Evolutionary conservation across 305 asterid species (phyloP).

Genomic region (Lippia alba): DNA sequence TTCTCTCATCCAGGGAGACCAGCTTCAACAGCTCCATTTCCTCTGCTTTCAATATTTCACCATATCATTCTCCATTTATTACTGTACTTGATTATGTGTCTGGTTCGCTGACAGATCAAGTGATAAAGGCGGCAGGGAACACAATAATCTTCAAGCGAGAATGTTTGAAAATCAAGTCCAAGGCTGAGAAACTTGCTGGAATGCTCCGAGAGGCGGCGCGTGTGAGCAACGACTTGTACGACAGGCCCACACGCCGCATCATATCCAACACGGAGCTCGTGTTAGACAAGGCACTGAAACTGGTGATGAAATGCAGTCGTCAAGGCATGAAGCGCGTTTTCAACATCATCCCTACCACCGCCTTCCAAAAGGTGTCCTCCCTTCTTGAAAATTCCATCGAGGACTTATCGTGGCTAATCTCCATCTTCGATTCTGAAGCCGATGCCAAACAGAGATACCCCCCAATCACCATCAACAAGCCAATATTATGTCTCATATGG

Average conservation of each 20-base stretch:
- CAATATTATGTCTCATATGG: slow-evolving; percentile 83
- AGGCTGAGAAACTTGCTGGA: slow-evolving; percentile 57
- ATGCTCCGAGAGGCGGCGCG: slow-evolving; percentile 70
- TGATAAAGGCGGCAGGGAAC: slow-evolving; percentile 57
- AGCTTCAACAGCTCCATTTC: too few relatives aligned
- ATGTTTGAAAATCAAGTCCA: slow-evolving; percentile 59
- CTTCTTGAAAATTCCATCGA: slow-evolving; percentile 78
- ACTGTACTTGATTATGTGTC: too few relatives aligned
- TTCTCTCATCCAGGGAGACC: too few relatives aligned
- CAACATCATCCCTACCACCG: slow-evolving; percentile 74
- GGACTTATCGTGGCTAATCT: slow-evolving; percentile 31
- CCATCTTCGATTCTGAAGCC: slow-evolving; percentile 40
- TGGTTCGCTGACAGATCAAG: slow-evolving; percentile 42
- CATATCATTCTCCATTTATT: too few relatives aligned
- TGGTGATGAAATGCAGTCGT: slow-evolving; percentile 71
- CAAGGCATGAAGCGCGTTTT: slow-evolving; percentile 79
- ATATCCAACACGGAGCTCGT: slow-evolving; percentile 69
- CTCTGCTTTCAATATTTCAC: too few relatives aligned
- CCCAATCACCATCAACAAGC: slow-evolving; percentile 87
- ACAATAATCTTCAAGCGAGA: slow-evolving; percentile 60
- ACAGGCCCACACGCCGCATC: slow-evolving; percentile 67
- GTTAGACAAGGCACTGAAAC: slow-evolving; percentile 59
- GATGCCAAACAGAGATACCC: slow-evolving; percentile 75
- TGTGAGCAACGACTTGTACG: slow-evolving; percentile 61
- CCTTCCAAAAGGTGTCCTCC: slow-evolving; percentile 67